Conservation (phyloP, 2,329 filamentous ascomycete species). For the Cadophora malorum region DNA sequence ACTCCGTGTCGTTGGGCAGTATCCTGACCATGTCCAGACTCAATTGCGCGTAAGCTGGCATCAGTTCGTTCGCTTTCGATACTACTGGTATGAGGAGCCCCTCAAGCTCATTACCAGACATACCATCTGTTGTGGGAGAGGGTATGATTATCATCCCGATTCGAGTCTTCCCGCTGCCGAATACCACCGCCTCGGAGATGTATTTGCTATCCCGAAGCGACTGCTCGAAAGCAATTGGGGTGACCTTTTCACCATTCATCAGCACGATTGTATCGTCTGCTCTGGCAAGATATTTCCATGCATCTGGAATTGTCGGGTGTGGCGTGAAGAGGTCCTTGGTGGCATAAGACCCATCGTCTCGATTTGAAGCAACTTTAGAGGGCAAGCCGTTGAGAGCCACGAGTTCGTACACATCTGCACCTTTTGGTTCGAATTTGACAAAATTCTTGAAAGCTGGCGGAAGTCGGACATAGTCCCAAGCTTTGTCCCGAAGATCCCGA, state of each 20-base stretch:
- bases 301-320: constrained; percentile 50
- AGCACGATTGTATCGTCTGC: constrained; percentile 54
- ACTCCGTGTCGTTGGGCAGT: constrained; percentile 50
- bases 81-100: constrained; percentile 52
- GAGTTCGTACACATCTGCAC: constrained; percentile 41
- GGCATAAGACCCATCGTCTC: constrained; percentile 51
- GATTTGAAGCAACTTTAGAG: constrained; percentile 48
- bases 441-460: constrained; percentile 21
- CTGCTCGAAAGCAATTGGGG: constrained; percentile 57
- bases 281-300: constrained; percentile 55
- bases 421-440: constrained; percentile 37
- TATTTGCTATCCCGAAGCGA: constrained; percentile 57
- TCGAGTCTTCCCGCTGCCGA: constrained; percentile 59
- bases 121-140: constrained; percentile 49
- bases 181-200: constrained; percentile 63
- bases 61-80: constrained; percentile 50
- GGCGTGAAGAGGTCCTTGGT: constrained; percentile 53
- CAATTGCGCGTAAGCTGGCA: constrained; percentile 58
- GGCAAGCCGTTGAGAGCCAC: constrained; percentile 48
- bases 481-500: constrained; percentile 54
- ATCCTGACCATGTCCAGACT: constrained; percentile 59
- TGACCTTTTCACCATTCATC: constrained; percentile 56
- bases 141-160: constrained; percentile 61
- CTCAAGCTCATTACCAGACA: constrained; percentile 49
- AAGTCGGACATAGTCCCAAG: constrained; percentile 64